Evolutionary conservation across 768 basidiomycete genomes (phyloP), one percentile per base, ranked within the genome.

Genomic region (Serendipita sp.): DNA sequence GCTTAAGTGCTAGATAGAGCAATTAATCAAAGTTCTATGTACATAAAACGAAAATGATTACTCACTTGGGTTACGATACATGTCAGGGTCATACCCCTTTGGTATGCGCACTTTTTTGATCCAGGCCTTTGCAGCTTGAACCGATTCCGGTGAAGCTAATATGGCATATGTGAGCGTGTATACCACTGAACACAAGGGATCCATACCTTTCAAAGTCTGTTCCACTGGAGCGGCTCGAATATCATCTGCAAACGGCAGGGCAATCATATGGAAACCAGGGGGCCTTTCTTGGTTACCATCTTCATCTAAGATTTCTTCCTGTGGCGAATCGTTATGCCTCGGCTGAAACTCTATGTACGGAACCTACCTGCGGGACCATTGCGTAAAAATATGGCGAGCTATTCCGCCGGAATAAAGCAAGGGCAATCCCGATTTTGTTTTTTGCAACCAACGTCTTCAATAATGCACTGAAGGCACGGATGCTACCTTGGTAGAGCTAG

Each of bases 241-340:
- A 70, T 99, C 96, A 71, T 99, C 96, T 3, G 89, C 88, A 72
- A 89, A 99, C 0, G 95, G 94, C n/a, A 97, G 73, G 15, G 88
- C 87, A 65, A 97, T 86, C 62, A 98, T 78, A 73, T 98, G 93
- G 70, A 98, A 88, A 3, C 96, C 96, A 1, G 89, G 84, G 38
- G 96, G 91, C 46, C 88, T 85, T 63, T 75, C 70, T 64, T 82
- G 84, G 78, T 84, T 88, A 4, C 89, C 90, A 8, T 79, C 80
- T 36, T 85, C 83, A 69, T 86, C 84, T 38, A 75, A 68, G 54
- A 80, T 81, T 72, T 96, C 91, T 65, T 80, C 85, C 85, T 93
- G 67, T 3, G n/a, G 48, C 1, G 38, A 41, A 41, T 44, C 16
- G 66, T 66, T 68, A 35, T 35, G 44, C 23, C 32, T 67, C n/a